Base-by-base conservation (phyloP, 345 rosid species). In the Fremontodendron californicum region DNA sequence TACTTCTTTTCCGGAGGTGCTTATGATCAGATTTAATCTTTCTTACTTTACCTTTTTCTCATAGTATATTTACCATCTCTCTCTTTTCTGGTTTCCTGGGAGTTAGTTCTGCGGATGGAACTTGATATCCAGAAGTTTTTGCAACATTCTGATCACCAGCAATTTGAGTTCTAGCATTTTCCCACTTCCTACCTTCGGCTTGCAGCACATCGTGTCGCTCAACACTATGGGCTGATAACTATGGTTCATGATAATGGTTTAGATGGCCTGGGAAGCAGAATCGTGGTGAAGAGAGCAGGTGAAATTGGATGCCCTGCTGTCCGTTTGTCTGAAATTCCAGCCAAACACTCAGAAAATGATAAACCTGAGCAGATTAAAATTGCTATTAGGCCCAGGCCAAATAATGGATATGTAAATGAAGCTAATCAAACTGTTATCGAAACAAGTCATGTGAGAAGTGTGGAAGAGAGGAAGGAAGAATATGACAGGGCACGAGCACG, bases 401-500 rank as follows among this genome's bases (percentile, higher is more conserved):
- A 82, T 71, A 88, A 79, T 66, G 86, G 89, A 69, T 86, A 87
- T 81, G 76, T 62, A 63, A 73, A 77, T 85, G 93, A 74, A 31
- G 82, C 83, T 46, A 88, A 82, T 84, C 93, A 84, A 31, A 42
- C 46, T 67, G 94, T 88, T 63, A 62, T 78, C 18, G 91, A 83
- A 74, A 77, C 74, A 76, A 82, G 74, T 83, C 83, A 80, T 52
- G 77, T 85, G 75, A 88, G 93, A 82, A 93, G 86, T 83, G 87
- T 93, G 69, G 98, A 94, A 86, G 97, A 94, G 90, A 93, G 98
- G 78, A 93, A 86, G 86, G 97, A 94, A 81, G 93, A 94, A 69
- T 93, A 91, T 82, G 94, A 91, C 54, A 87, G 67, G 78, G 98
- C 97, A 29, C 88, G 98, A 48, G 97, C 96, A 21, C 97, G 98